Base-by-base conservation (phyloP, 306 rosid genomes). In the Purshia tridentata region DNA sequence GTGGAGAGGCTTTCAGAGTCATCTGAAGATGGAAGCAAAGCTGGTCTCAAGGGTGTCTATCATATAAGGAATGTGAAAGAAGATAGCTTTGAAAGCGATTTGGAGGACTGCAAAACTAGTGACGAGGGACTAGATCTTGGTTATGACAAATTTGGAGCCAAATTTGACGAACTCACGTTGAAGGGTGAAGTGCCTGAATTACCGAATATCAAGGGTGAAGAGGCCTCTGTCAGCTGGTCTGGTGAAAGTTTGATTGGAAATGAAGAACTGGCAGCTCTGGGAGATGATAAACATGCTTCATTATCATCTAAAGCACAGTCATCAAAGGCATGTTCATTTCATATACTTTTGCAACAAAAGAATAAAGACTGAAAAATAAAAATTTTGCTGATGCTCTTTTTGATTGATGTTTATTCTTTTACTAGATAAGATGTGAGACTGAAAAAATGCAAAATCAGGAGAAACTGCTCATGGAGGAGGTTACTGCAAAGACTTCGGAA, bases 1-100 rank as follows among this genome's bases (percentile, higher is more conserved):
- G 86, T 77, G 52, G 86, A 86, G 83, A 84, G 75, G 84, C 88
- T 90, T 77, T 87, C 77, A n/a, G 82, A 84, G 75, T 80, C 35
- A 9, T 77, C 81, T 37, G 62, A 79, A 73, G 69, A 69, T 77
- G 81, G 79, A 74, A 81, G 50, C 70, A 51, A 64, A 65, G 78
- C 76, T 56, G 71, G 66, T 72, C 3, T 20, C 52, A 52, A 69
- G 48, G 63, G 6, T 46, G 62, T 6, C 16, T 70, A 53, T 22
- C 80, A 76, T 52, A 40, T 51, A 61, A 69, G 72, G 68, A 61
- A 72, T 76, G 70, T 13, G 64, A 58, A 68, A 78, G 74, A 71
- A 61, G 68, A 80, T 48, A 62, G 71, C 58, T 23, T 13, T 4
- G 42, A 40, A 72, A 72, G 81, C 62, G 18, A 47, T 83, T 72